Percentiles rank a stretch among this genome's conserved stretches.
These are phyloP conservation scores for Aspergillus sp. DNA, from an alignment of 2,329 filamentous ascomycete species.

Conservation along the genomic window DNA sequence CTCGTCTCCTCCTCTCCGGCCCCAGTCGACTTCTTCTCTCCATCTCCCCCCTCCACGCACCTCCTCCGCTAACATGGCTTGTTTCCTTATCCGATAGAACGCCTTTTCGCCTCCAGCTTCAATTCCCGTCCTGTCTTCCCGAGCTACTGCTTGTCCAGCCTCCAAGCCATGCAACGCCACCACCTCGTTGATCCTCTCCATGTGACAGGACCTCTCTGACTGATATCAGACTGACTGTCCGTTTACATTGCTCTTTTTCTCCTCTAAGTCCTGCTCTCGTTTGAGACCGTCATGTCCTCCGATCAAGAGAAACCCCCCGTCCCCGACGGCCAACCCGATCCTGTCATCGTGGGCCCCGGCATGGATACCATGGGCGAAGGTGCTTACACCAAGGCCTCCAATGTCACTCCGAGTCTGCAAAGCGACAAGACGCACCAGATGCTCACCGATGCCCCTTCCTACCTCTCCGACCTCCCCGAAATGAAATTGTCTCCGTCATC, in stretches of 20 bases:
- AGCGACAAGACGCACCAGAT: slow-evolving; percentile 13
- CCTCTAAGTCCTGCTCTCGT: slow-evolving; percentile 2
- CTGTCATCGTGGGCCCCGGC: slow-evolving; percentile 20
- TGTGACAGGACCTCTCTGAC: slow-evolving; percentile 2
- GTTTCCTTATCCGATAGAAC: too few relatives aligned
- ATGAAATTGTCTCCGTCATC: slow-evolving; percentile 9
- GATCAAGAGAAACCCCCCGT: slow-evolving; percentile 15
- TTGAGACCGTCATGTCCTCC: slow-evolving; percentile 13
- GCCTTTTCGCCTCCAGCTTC: too few relatives aligned
- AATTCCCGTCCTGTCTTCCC: too few relatives aligned
- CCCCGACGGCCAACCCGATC: slow-evolving; percentile 21
- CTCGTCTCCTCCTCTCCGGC: too few relatives aligned
- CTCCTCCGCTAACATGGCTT: too few relatives aligned
- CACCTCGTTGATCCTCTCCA: neutral
- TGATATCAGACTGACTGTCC: slow-evolving; percentile 4
- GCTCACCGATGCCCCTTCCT: slow-evolving; percentile 17
- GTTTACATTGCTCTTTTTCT: slow-evolving; percentile 1
- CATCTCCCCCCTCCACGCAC: too few relatives aligned
- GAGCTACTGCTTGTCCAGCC: too few relatives aligned
- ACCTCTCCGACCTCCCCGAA: slow-evolving; percentile 20
- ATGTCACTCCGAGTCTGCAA: slow-evolving; percentile 18
- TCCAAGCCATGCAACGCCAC: neutral
- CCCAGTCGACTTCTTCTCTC: too few relatives aligned
- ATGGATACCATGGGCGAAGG: slow-evolving; percentile 17
- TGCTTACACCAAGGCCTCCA: slow-evolving; percentile 19